Evolutionary conservation across 352 stramenopile genomes (phyloP), one percentile per base, ranked within the genome.

Genomic region (Phytopythium cucurbitacearum): DNA sequence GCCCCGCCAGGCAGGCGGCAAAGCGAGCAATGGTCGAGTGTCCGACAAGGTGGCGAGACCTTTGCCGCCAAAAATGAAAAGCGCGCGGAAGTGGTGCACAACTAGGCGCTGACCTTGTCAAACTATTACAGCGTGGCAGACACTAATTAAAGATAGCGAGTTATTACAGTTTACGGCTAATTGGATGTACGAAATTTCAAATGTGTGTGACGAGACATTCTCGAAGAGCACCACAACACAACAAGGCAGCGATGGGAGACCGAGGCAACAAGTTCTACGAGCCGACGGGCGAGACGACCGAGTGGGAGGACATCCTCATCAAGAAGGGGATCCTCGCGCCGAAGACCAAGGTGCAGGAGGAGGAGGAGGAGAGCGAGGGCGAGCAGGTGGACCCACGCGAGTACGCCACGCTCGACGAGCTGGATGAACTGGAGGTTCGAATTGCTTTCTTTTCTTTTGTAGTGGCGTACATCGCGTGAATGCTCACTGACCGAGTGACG

Each of bases 301-400:
- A 95, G 68, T 95, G 85, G 85, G 85, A 95, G 65, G 85, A 95
- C 51, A 95, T 95, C 59, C 64, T 95, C 52, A 67, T 95, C 46
- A 95, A 94, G 69, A 91, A 91, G 57, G 85, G 85, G 5, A 95
- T 95, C 57, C 62, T 95, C 33, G 85, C 85, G 21, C 85, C 85
- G 42, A 95, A 94, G 80, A 91, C 79, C 40, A 95, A 95, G 67
- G 85, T 93, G 39, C 71, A 67, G 38, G 77, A 91, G 8, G 83
- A 95, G 54, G 75, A 84, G 44, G 68, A 91, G 35, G 53, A 80
- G 40, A 67, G 83, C 11, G 79, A 93, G 35, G 79, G 88, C 28
- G 71, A 93, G 59, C 64, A 87, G 57, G 67, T 75, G 15, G 81
- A 92, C 53, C 72, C 83, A 44, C 82, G 82, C 44, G 76, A 94